phyloP scores from a whole-genome alignment of 2,329 filamentous ascomycete species.

The Aspergillus luchuensis region DNA sequence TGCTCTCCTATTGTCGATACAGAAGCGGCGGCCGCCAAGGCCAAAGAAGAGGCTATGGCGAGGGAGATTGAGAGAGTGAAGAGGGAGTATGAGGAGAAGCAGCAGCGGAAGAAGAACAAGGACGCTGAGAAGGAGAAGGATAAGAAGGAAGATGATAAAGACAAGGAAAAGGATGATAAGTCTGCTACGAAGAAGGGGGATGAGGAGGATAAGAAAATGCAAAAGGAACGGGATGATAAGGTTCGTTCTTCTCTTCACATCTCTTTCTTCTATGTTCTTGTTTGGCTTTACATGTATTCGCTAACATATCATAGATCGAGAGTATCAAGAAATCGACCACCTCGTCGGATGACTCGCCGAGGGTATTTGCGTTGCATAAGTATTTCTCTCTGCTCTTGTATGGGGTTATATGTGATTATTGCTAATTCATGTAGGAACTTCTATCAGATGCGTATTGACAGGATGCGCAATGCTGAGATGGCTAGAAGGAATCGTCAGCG shows the following conservation, averaged over 20 bases:
- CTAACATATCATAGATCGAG: slow-evolving; percentile 32
- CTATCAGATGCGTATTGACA: slow-evolving; percentile 80
- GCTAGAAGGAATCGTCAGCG: slow-evolving; percentile 81
- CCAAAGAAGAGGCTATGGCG: slow-evolving; percentile 47
- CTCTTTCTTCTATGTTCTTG: slow-evolving; percentile 9
- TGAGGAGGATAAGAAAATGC: slow-evolving; percentile 39
- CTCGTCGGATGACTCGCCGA: slow-evolving; percentile 65
- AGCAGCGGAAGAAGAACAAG: slow-evolving; percentile 68
- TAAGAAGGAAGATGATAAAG: slow-evolving; percentile 48
- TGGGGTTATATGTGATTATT: background rate
- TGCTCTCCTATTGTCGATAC: slow-evolving; percentile 60
- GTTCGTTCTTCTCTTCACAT: slow-evolving; percentile 32
- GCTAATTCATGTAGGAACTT: slow-evolving; percentile 62
- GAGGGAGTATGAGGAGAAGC: slow-evolving; percentile 71
- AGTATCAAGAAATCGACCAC: slow-evolving; percentile 50
- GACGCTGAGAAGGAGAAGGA: slow-evolving; percentile 54
- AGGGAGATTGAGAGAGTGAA: slow-evolving; percentile 51
- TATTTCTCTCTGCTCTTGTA: slow-evolving; percentile 40
- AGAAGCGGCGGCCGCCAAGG: slow-evolving; percentile 45
- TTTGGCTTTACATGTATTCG: background rate
- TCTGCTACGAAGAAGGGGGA: slow-evolving; percentile 40
- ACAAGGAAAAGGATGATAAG: slow-evolving; percentile 38
- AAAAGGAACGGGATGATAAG: slow-evolving; percentile 58
- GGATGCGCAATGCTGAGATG: slow-evolving; percentile 73
- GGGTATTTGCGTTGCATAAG: slow-evolving; percentile 84